Conservation (phyloP, 2,329 filamentous ascomycete genomes). For the Cercospora citrullina region DNA sequence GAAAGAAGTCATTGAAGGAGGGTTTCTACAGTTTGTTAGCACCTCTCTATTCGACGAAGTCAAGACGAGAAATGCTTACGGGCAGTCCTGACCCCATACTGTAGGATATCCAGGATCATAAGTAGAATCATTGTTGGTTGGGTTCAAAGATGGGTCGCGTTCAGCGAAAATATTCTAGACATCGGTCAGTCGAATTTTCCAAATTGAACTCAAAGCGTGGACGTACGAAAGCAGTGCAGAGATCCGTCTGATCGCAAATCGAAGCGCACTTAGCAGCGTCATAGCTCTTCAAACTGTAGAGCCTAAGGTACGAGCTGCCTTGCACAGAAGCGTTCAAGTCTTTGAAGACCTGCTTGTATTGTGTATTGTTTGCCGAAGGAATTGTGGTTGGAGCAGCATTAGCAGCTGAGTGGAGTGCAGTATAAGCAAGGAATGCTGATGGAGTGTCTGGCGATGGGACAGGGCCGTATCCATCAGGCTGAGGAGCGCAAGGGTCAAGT, state of each 20-base stretch:
- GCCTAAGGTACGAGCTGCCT: slow-evolving; percentile 29
- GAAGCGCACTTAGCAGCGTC: slow-evolving; percentile 26
- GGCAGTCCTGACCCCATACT: slow-evolving; percentile 31
- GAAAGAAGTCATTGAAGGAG: slow-evolving; percentile 35
- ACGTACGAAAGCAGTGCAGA: slow-evolving; percentile 26
- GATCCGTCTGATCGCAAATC: slow-evolving; percentile 27
- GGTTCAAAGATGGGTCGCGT: slow-evolving; percentile 30
- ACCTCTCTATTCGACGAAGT: neutral
- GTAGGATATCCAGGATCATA: slow-evolving; percentile 24
- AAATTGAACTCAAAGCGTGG: neutral
- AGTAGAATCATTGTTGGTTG: slow-evolving; percentile 28
- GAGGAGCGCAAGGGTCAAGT: slow-evolving; percentile 41
- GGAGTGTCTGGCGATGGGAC: slow-evolving; percentile 30
- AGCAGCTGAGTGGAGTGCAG: slow-evolving; percentile 19
- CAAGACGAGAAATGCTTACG: slow-evolving; percentile 1
- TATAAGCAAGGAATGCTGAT: slow-evolving; percentile 31
- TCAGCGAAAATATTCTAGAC: slow-evolving; percentile 26
- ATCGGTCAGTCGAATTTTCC: neutral
- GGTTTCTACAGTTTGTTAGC: slow-evolving; percentile 17
- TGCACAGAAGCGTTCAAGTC: slow-evolving; percentile 26
- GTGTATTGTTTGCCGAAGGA: slow-evolving; percentile 20
- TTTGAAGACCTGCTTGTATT: slow-evolving; percentile 28
- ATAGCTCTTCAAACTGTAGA: slow-evolving; percentile 29
- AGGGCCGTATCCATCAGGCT: slow-evolving; percentile 42
- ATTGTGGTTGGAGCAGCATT: slow-evolving; percentile 30